Evolutionary conservation across 352 stramenopile genomes (phyloP), one percentile per base, ranked within the genome.

Genomic region (Pelagophyceae sp.): DNA sequence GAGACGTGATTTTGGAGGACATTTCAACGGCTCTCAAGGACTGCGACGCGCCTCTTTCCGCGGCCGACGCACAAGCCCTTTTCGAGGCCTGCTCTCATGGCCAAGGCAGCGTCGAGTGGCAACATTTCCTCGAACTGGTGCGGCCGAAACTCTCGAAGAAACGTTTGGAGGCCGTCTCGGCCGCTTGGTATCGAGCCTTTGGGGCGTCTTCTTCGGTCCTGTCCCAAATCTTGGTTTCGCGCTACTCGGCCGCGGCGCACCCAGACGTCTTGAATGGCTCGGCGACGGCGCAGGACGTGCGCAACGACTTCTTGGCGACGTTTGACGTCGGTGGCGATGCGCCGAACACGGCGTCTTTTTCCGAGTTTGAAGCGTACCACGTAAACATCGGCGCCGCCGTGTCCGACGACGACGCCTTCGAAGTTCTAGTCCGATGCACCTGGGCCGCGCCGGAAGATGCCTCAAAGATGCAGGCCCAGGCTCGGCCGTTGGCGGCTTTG

Each of bases 351-450:
- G 90, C 96, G 45, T 87, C 91, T 50, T 82, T 83, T 61, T 84
- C 84, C 64, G 90, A 96, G 79, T 96, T 95, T 67, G 77, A 91
- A 60, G 88, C 90, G 72, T 96, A 96, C 85, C 95, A 96, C 81
- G 82, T 83, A 31, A 95, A 94, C 75, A 82, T 96, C 58, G 93
- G 89, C 76, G 90, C 91, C 60, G 93, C 86, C 38, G 95, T 96
- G 75, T 88, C 94, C 76, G 84, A 91, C 76, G 91, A 96, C 79
- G 90, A 94, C 82, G 95, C 95, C 86, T 96, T 95, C 77, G 91
- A 96, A 81, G 84, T 95, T 60, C 92, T 96, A 86, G 94, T 96
- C 80, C 87, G 90, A 75, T 95, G 83, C 69, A 81, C 80, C 11
- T 86, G 81, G 91, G 89, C 93, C 32, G 82, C 95, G n/a, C 91